A percentile compares a stretch with the other conserved stretches of the same genome.
These are phyloP conservation scores for Rhodotorula kratochvilovae DNA, from an alignment of 768 basidiomycete genomes.

Conservation along the genomic window DNA sequence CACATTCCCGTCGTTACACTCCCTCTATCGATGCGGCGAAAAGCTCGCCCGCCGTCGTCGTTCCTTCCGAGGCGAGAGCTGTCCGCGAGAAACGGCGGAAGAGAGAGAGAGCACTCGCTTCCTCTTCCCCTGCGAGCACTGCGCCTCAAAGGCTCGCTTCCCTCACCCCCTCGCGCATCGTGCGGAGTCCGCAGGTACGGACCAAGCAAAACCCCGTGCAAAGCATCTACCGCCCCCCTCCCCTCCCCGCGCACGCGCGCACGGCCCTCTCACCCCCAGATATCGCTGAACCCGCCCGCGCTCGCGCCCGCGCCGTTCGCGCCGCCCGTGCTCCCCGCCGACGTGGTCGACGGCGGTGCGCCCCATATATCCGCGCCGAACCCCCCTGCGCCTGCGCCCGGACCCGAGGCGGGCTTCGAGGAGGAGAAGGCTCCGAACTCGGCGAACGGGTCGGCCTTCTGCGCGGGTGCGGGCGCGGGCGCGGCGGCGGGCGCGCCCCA, in stretches of 20 bases:
- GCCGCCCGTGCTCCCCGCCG: neutral
- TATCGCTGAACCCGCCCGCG: conserved; percentile 28
- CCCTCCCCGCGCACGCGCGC: too few species aligned
- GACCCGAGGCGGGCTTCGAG: neutral
- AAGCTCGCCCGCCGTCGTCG: too few species aligned
- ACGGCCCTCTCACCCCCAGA: conserved; percentile 30
- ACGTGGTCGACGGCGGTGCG: neutral
- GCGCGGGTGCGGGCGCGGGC: neutral
- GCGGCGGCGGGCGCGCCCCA: neutral
- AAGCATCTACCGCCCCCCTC: too few species aligned
- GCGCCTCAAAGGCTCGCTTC: too few species aligned
- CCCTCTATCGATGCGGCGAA: neutral
- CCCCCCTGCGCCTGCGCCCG: neutral
- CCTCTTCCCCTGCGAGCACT: too few species aligned
- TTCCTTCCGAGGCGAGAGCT: too few species aligned
- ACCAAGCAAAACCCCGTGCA: too few species aligned
- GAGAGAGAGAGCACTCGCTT: too few species aligned
- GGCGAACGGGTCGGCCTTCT: conserved; percentile 31
- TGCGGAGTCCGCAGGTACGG: too few species aligned
- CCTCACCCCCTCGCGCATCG: too few species aligned
- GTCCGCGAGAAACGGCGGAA: too few species aligned
- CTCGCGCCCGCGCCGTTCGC: neutral
- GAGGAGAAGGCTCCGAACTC: conserved; percentile 31
- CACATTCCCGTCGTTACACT: neutral
- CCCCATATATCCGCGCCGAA: conserved; percentile 16